Percentiles rank a stretch among this genome's conserved stretches.
These are phyloP conservation scores for Millerago galiae DNA, from an alignment of 805 yeast genomes.

Conservation along the genomic window DNA sequence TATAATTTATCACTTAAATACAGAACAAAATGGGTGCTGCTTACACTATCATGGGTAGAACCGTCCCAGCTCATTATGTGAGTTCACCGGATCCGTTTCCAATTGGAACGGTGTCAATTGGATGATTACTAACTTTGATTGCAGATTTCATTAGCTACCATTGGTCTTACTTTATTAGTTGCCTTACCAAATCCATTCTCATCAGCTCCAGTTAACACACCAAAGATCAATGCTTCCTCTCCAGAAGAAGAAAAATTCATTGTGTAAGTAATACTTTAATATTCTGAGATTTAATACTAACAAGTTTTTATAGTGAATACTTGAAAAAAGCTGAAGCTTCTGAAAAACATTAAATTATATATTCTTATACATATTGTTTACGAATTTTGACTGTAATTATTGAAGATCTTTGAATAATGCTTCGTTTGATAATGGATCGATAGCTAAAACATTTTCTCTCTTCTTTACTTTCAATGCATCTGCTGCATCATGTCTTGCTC, in stretches of 20 bases:
- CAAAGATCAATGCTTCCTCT: constrained; percentile 65
- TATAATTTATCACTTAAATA: not conserved
- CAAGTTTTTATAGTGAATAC: constrained; percentile 41
- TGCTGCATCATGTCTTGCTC: constrained; percentile 72
- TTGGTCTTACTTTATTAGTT: constrained; percentile 58
- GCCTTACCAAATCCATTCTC: constrained; percentile 65
- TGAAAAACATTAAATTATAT: constrained; percentile 10
- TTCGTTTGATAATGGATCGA: constrained; percentile 79
- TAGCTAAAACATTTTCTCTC: constrained; percentile 67
- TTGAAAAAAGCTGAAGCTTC: constrained; percentile 40
- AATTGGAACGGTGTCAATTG: not conserved
- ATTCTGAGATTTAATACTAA: too few species aligned
- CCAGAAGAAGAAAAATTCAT: constrained; percentile 90
- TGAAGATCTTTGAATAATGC: constrained; percentile 51
- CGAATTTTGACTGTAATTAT: not conserved
- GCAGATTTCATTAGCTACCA: constrained; percentile 73
- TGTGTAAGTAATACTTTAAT: constrained; percentile 7
- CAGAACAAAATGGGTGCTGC: constrained; percentile 64
- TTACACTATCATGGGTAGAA: constrained; percentile 77
- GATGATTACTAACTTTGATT: constrained; percentile 6
- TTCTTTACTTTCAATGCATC: constrained; percentile 65
- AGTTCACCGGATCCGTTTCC: constrained; percentile 16
- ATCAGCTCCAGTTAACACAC: constrained; percentile 36
- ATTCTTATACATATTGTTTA: constrained; percentile 9
- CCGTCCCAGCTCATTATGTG: constrained; percentile 76